Percentiles rank a stretch among this genome's conserved stretches.
These are phyloP conservation scores for Plasmopara muralis DNA, from an alignment of 352 stramenopile genomes.

Conservation along the genomic window DNA sequence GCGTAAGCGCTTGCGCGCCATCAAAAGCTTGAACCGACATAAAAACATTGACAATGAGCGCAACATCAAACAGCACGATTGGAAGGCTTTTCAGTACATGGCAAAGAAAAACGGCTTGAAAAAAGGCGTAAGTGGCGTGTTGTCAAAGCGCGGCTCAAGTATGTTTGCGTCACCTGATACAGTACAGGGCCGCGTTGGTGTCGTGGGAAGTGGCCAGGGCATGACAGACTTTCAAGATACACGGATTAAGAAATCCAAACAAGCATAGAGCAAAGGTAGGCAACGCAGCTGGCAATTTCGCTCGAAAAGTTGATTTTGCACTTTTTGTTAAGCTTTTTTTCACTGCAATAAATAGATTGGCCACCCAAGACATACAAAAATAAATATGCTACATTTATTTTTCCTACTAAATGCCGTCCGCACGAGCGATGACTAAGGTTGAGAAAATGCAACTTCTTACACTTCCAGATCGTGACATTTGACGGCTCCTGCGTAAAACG, in stretches of 20 bases:
- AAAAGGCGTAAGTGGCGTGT: constrained; percentile 57
- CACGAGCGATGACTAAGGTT: too few relatives aligned
- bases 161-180: constrained; percentile 87
- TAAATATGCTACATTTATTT: too few relatives aligned
- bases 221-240: constrained; percentile 78
- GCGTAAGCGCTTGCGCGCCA: constrained; percentile 70
- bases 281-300: too few relatives aligned
- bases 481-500: too few relatives aligned
- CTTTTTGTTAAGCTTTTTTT: too few relatives aligned
- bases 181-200: constrained; percentile 76
- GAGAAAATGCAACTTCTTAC: too few relatives aligned
- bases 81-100: constrained; percentile 82
- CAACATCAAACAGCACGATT: constrained; percentile 81
- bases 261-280: not conserved
- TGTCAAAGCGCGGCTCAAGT: constrained; percentile 74
- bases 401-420: too few relatives aligned
- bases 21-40: constrained; percentile 84
- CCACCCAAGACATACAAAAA: too few relatives aligned
- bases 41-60: constrained; percentile 80
- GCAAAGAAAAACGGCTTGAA: constrained; percentile 69
- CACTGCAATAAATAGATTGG: too few relatives aligned
- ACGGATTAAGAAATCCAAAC: constrained; percentile 65
- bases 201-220: constrained; percentile 81
- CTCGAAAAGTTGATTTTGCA: too few relatives aligned
- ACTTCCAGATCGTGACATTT: too few relatives aligned